A percentile compares a stretch with the other conserved stretches of the same genome.
phyloP scores from a whole-genome alignment of 768 basidiomycete species.

The Boletus bicolor region DNA sequence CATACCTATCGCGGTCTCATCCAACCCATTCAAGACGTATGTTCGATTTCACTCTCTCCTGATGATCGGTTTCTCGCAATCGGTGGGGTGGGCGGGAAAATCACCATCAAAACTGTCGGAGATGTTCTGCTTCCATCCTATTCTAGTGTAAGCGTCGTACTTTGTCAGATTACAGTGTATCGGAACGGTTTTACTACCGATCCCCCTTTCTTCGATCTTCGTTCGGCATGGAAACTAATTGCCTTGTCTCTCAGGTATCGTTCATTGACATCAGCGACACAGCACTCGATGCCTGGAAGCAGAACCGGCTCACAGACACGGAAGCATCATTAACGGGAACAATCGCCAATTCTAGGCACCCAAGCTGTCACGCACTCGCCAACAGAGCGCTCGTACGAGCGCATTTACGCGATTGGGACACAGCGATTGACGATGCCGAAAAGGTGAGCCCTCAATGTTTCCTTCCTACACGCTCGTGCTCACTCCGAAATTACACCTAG shows the following conservation, averaged over 20 bases:
- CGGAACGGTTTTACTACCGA: background rate
- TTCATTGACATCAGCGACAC: background rate
- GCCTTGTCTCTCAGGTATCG: background rate
- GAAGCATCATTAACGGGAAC: background rate
- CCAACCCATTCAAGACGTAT: background rate
- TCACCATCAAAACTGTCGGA: background rate
- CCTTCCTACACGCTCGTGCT: background rate
- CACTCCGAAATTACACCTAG: background rate
- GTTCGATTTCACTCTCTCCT: background rate
- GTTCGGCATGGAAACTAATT: too few relatives aligned
- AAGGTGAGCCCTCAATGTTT: background rate
- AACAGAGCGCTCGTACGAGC: conserved; percentile 2
- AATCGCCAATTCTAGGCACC: background rate
- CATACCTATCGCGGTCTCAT: background rate
- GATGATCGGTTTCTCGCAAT: background rate
- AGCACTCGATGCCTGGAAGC: background rate
- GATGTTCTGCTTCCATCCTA: background rate
- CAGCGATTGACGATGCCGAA: conserved; percentile 1
- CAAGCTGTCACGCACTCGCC: background rate
- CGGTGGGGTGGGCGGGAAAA: background rate
- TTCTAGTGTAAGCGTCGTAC: background rate
- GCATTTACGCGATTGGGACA: conserved; percentile 3
- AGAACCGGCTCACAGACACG: background rate
- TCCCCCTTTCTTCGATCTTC: background rate
- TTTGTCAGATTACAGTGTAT: background rate